These are phyloP conservation scores for Papiliotrema nemorosa DNA, from an alignment of 1,284 basidiomycete genomes.

Conservation along the genomic window DNA sequence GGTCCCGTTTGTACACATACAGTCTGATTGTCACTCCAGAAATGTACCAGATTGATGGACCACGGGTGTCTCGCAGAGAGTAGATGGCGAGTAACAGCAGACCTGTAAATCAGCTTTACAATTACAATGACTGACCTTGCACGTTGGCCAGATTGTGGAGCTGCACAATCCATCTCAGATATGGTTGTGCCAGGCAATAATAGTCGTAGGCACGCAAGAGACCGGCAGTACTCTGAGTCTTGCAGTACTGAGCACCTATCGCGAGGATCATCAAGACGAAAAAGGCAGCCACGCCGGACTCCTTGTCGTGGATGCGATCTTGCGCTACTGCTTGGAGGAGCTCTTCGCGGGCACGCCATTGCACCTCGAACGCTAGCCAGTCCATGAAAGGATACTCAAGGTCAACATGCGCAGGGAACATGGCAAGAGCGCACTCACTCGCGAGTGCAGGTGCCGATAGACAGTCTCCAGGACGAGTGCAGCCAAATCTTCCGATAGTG, in stretches of 20 bases:
- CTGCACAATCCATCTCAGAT: conserved; percentile 17
- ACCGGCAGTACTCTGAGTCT: conserved; percentile 5
- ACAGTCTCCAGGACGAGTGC: conserved; percentile 8
- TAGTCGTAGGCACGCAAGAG: conserved; percentile 15
- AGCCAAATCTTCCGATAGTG: conserved; percentile 4
- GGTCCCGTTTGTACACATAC: not conserved
- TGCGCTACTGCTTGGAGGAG: conserved; percentile 12
- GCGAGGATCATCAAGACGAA: conserved; percentile 24
- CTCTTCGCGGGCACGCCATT: conserved; percentile 14
- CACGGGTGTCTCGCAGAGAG: conserved; percentile 19
- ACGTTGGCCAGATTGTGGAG: conserved; percentile 22
- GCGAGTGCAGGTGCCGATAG: conserved; percentile 14
- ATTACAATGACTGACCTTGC: conserved; percentile 13
- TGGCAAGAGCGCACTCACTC: no score
- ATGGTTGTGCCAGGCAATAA: conserved; percentile 15
- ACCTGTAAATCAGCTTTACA: conserved; percentile 6
- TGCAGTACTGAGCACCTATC: conserved; percentile 15
- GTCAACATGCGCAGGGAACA: no score
- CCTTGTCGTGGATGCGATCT: conserved; percentile 7
- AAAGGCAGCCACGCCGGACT: conserved; percentile 12
- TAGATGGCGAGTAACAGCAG: conserved; percentile 19
- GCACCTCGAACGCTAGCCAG: conserved; percentile 19
- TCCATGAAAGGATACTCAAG: conserved; percentile 25
- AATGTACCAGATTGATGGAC: conserved; percentile 23
- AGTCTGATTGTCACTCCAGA: conserved; percentile 19